Conservation (phyloP, 345 rosid species). For the Kernera saxatilis region DNA sequence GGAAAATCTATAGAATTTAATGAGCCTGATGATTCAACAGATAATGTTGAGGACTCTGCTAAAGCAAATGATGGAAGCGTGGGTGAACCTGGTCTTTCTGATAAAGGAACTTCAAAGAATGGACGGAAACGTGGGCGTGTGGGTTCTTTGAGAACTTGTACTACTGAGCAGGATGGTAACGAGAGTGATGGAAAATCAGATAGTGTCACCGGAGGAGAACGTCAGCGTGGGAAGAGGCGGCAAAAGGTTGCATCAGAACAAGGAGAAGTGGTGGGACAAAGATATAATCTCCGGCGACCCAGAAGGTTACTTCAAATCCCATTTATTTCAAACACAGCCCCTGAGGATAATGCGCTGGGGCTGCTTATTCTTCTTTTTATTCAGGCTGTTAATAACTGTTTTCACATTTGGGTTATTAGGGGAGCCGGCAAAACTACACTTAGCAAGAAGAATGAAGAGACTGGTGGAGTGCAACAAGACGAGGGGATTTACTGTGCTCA, state of each 20-base stretch:
- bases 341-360: not conserved
- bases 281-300: conserved; percentile 74
- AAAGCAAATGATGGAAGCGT: conserved; percentile 41
- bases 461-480: conserved; percentile 31
- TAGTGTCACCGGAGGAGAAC: conserved; percentile 45
- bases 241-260: conserved; percentile 47
- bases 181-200: conserved; percentile 70
- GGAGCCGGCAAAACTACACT: not conserved
- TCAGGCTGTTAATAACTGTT: conserved; percentile 1
- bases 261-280: conserved; percentile 35
- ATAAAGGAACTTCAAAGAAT: conserved; percentile 44
- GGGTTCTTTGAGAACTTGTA: conserved; percentile 45
- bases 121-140: conserved; percentile 57
- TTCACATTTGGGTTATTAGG: conserved; percentile 16
- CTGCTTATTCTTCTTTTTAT: not conserved
- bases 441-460: conserved; percentile 30
- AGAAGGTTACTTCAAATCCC: conserved; percentile 46
- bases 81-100: conserved; percentile 52
- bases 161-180: conserved; percentile 52
- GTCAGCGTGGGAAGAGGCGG: conserved; percentile 53
- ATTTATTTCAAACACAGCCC: not conserved
- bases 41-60: conserved; percentile 46
- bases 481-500: conserved; percentile 32
- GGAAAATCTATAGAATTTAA: conserved; percentile 47
- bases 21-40: conserved; percentile 43